Evolutionary conservation across 148 eudicot species (phyloP), one percentile per base, ranked within the genome.

Genomic region (Amaranthus palmeri): DNA sequence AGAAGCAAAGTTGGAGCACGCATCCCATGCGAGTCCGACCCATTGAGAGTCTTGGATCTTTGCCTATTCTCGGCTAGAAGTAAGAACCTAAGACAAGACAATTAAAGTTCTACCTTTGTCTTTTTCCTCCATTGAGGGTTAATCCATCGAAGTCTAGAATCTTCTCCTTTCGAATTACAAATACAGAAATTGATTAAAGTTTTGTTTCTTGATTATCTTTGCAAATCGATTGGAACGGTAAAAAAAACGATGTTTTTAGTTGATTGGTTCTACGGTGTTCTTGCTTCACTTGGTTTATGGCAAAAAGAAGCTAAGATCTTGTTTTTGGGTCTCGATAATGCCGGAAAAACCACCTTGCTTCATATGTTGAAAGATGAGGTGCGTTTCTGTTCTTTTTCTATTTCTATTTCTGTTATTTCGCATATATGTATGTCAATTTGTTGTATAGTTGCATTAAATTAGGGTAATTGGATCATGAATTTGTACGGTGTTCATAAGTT

Each of bases 281-380:
- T 87, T 10, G 91, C 91, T 25, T 83, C 91, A 56, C 81, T 87
- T 1, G 91, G 88, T 3, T 65, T 87, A 40, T 87, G 91, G 88
- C 88, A 85, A n/a, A 83, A 85, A 52, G 86, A 87, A 80, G 88
- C 83, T 3, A 85, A 85, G 80, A 83, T 85, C 74, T 77, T 83
- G 78, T 87, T 87, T 63, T 70, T 87, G 25, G 87, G 88, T 15
- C 88, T 87, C 42, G 88, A 85, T 67, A 79, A 87, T 80, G 91
- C 91, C n/a, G 91, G 88, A 4, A 85, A 87, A 79, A 85, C 90
- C 15, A 87, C 90, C 54, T 76, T 87, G 44, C 88, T 84, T 68
- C 90, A 83, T 71, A 87, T 85, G 86, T 79, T 87, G 79, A 87
- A 87, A 76, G 88, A 87, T 25, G 91, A 87, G 91, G 91, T 87